Evolutionary conservation across 495 filamentous ascomycete genomes (phyloP).

Genomic region (Bryoglossum gracile): DNA sequence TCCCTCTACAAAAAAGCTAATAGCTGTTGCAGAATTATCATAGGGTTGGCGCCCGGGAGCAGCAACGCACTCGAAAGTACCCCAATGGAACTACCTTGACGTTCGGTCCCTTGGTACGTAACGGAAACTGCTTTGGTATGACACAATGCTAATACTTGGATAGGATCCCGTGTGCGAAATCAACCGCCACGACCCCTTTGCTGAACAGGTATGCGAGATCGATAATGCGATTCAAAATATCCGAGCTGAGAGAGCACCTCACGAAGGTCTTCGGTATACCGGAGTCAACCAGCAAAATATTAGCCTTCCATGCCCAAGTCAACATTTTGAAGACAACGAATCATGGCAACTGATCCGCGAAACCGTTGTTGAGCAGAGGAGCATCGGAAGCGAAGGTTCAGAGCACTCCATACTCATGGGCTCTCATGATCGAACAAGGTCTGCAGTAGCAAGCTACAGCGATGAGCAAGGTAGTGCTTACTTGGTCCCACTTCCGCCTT

Average conservation of each 20-base stretch:
- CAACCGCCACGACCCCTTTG: conserved; percentile 7
- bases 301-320: no score
- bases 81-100: conserved; percentile 19
- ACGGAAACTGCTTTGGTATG: neutral
- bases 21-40: conserved; percentile 10
- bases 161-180: conserved; percentile 22
- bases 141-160: conserved; percentile 1
- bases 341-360: no score
- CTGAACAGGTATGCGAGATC: conserved; percentile 13
- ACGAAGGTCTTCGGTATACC: neutral
- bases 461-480: no score
- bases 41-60: conserved; percentile 4
- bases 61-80: conserved; percentile 7
- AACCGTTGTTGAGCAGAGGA: no score
- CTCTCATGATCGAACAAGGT: no score
- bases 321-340: no score
- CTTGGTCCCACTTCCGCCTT: no score
- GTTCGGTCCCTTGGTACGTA: conserved; percentile 20
- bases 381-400: no score
- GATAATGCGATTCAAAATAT: conserved; percentile 17
- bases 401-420: no score
- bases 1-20: neutral
- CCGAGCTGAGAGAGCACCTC: conserved; percentile 2
- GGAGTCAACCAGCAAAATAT: no score
- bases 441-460: no score